phyloP scores from a whole-genome alignment of 2,329 filamentous ascomycete genomes.

The Aspergillus nomiae region DNA sequence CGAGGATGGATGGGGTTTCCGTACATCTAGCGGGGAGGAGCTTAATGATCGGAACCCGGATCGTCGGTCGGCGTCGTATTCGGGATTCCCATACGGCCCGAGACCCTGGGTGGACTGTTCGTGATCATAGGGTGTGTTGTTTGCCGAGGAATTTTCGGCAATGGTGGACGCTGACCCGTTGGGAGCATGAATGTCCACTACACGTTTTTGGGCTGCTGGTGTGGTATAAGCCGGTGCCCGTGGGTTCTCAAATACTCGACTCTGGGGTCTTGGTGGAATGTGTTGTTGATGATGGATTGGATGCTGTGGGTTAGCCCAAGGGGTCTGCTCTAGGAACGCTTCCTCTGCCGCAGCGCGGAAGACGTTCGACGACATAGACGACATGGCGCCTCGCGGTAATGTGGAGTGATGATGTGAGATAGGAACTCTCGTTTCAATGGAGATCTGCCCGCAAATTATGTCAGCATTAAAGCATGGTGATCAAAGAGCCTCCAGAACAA shows the following conservation, averaged over 20 bases:
- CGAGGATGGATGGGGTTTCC: constrained; percentile 37
- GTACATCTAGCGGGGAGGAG: constrained; percentile 42
- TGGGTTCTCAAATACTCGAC: constrained; percentile 35
- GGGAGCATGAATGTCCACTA: constrained; percentile 44
- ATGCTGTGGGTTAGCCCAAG: constrained; percentile 89
- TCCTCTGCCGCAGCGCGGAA: constrained; percentile 67
- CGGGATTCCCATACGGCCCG: constrained; percentile 31
- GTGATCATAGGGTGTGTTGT: constrained; percentile 46
- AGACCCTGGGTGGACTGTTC: constrained; percentile 34
- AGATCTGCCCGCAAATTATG: constrained; percentile 25
- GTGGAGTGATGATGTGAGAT: constrained; percentile 29
- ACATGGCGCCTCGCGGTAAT: constrained; percentile 32
- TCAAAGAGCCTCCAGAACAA: not conserved
- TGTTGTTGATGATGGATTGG: constrained; percentile 62
- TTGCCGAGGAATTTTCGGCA: constrained; percentile 46
- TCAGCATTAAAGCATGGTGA: not conserved
- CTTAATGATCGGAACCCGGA: constrained; percentile 40
- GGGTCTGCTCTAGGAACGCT: constrained; percentile 84
- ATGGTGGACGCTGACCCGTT: constrained; percentile 52
- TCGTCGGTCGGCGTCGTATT: constrained; percentile 37
- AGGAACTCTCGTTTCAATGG: constrained; percentile 29
- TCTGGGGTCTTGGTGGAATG: constrained; percentile 38
- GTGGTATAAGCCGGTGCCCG: constrained; percentile 41
- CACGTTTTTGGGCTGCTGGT: constrained; percentile 47
- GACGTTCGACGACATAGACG: constrained; percentile 36